Conservation (phyloP, 176 grass and related monocot species). For the Alopecurus myosuroides region DNA sequence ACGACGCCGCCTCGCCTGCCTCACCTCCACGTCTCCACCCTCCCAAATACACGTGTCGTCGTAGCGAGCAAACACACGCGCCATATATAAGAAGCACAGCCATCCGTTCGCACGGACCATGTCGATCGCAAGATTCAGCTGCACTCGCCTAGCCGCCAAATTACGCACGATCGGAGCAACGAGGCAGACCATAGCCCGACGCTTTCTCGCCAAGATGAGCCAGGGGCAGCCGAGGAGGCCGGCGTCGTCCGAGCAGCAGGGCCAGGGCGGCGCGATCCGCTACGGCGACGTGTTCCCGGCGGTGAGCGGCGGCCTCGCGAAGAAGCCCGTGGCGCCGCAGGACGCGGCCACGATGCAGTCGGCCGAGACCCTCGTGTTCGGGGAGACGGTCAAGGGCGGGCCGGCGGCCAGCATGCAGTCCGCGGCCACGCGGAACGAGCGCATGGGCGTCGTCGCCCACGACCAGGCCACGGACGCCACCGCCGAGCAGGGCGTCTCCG, state of each 20-base stretch:
- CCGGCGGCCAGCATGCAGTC: slow-evolving; percentile 64
- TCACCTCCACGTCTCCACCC: slow-evolving; percentile 22
- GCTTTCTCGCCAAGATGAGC: slow-evolving; percentile 35
- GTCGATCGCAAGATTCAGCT: not conserved
- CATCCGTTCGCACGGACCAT: not conserved
- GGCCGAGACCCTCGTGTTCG: slow-evolving; percentile 42
- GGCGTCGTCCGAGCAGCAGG: not conserved
- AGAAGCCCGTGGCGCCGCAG: slow-evolving; percentile 42
- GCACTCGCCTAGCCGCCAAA: not conserved
- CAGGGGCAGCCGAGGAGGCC: slow-evolving; percentile 58
- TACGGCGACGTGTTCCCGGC: slow-evolving; percentile 65
- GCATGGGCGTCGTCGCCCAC: slow-evolving; percentile 44
- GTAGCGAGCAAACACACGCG: not conserved
- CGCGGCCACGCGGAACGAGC: slow-evolving; percentile 52
- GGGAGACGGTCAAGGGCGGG: slow-evolving; percentile 41
- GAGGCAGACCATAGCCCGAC: not conserved
- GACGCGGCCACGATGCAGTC: slow-evolving; percentile 81
- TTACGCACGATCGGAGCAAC: not conserved
- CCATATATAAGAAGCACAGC: not conserved
- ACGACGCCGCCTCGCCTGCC: not conserved
- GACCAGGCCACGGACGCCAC: slow-evolving; percentile 42
- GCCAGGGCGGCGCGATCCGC: slow-evolving; percentile 7
- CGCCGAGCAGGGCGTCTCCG: slow-evolving; percentile 37
- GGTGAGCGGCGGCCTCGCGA: slow-evolving; percentile 37
- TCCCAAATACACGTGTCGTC: not conserved